Conservation (phyloP, 2,329 filamentous ascomycete species). For the Fusarium buxicola region DNA sequence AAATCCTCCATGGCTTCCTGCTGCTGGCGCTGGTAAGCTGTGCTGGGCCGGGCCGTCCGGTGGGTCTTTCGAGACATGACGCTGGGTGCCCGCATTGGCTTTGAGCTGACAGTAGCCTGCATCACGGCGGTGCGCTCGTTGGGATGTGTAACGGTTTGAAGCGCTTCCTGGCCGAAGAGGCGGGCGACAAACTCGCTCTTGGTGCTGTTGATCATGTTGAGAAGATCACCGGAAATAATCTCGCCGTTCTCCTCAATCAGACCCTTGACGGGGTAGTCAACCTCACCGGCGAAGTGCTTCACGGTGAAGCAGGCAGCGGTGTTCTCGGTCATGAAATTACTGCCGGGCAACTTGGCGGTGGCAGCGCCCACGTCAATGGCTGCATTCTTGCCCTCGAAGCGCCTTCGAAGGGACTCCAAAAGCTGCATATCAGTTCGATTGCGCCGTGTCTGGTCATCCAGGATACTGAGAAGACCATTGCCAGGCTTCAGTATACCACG, state of each 20-base stretch:
- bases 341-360: slow-evolving; percentile 82
- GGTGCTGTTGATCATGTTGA: slow-evolving; percentile 90
- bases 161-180: slow-evolving; percentile 94
- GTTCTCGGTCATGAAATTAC: slow-evolving; percentile 90
- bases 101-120: slow-evolving; percentile 96
- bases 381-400: slow-evolving; percentile 94
- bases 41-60: slow-evolving; percentile 48
- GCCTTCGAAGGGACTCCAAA: slow-evolving; percentile 88
- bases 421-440: slow-evolving; percentile 91
- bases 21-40: slow-evolving; percentile 53
- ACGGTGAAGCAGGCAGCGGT: slow-evolving; percentile 85
- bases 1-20: slow-evolving; percentile 59
- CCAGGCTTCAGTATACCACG: slow-evolving; percentile 91
- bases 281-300: slow-evolving; percentile 95
- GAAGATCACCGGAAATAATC: slow-evolving; percentile 92
- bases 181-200: slow-evolving; percentile 90
- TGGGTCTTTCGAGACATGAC: slow-evolving; percentile 85
- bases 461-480: slow-evolving; percentile 91
- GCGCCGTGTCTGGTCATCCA: slow-evolving; percentile 94
- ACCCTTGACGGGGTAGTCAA: slow-evolving; percentile 90
- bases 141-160: slow-evolving; percentile 94
- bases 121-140: slow-evolving; percentile 91
- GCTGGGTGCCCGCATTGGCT: slow-evolving; percentile 90
- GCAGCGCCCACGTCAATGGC: slow-evolving; percentile 84
- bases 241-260: slow-evolving; percentile 96